Evolutionary conservation across 805 yeast species (phyloP).

Genomic region (Zygosaccharomyces bailii): DNA sequence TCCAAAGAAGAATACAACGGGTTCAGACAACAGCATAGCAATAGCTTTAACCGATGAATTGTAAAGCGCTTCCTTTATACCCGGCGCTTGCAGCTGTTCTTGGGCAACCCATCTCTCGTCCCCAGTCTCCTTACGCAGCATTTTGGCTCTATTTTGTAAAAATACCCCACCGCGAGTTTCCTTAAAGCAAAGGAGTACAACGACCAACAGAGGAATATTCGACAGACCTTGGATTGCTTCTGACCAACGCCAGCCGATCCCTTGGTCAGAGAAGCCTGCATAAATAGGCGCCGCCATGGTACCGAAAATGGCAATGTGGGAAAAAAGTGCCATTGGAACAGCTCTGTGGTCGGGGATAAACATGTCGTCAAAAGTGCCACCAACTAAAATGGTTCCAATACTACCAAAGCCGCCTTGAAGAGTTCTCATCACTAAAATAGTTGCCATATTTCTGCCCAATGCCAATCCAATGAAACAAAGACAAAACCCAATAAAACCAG

Average conservation of each 20-base stretch:
- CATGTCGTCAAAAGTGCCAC: conserved; percentile 7
- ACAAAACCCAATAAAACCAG: conserved; percentile 2
- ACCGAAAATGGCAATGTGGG: conserved; percentile 4
- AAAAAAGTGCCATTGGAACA: conserved; percentile 1
- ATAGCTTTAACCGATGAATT: conserved; percentile 3
- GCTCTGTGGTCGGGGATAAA: conserved; percentile 4
- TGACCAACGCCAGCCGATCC: conserved; percentile 6
- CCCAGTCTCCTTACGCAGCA: conserved; percentile 6
- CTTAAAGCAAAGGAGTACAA: conserved; percentile 1
- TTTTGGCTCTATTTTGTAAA: conserved; percentile 4
- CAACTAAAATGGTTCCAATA: conserved; percentile 4
- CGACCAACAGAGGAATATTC: conserved; percentile 2
- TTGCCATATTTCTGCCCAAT: conserved; percentile 1
- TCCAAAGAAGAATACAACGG: conserved; percentile 6
- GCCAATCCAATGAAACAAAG: conserved; percentile 5
- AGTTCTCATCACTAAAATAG: conserved; percentile 2
- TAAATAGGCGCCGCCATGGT: conserved; percentile 6
- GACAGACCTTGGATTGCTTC: conserved; percentile 5
- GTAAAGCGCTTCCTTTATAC: conserved; percentile 6
- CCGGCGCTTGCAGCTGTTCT: conserved; percentile 3
- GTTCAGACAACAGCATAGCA: conserved; percentile 1
- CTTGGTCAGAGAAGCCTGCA: conserved; percentile 2
- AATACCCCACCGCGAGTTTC: conserved; percentile 7
- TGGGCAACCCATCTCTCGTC: conserved; percentile 6
- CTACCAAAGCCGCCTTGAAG: neutral